Evolutionary conservation across 2,329 filamentous ascomycete genomes (phyloP), one percentile per base, ranked within the genome.

Genomic region (Colletotrichum tropicicola): DNA sequence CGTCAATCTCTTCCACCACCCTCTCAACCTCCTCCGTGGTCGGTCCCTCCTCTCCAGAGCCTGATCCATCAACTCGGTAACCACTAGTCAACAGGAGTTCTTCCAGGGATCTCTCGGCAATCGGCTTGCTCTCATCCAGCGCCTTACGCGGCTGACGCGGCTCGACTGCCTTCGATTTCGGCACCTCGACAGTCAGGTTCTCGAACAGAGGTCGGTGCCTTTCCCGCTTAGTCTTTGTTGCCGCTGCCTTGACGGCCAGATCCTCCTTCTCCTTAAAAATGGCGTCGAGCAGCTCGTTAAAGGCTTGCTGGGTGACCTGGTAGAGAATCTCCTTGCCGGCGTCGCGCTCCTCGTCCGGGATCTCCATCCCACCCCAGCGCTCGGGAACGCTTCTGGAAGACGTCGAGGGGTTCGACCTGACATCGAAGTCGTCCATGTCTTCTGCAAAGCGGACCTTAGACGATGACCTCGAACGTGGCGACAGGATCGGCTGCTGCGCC

Each of bases 301-400:
- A 93, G 0, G 93, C 92, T 76, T 97, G 92, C 76, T 98, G 94
- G 0, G 93, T 94, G 30, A 97, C 89, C 75, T 97, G 92, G 73
- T 97, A 98, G 1, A 98, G 81, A 4, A 98, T 91, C 73, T 98
- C 93, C 70, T 91, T 93, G 37, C 93, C 93, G 6, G 93, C 89
- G 74, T 97, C 94, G 64, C 86, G 87, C 75, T 97, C 94, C 1
- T 91, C 90, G 69, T 92, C 89, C 1, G 92, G 91, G 15, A 97
- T 89, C 55, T 93, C 91, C 75, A 92, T 90, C 17, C 91, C 91
- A 51, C 90, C 91, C 90, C 90, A 93, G 61, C 91, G 85, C 75
- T 94, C 91, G 12, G 91, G 88, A 8, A 91, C 83, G 72, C 87
- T 91, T 47, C 89, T 83, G 4, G 91, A 93, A 1, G 91, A 93